Percentiles rank a stretch among this genome's conserved stretches.
Evolutionary conservation across 768 basidiomycete species (phyloP).

Genomic region (Pleurotus citrinopileatus): DNA sequence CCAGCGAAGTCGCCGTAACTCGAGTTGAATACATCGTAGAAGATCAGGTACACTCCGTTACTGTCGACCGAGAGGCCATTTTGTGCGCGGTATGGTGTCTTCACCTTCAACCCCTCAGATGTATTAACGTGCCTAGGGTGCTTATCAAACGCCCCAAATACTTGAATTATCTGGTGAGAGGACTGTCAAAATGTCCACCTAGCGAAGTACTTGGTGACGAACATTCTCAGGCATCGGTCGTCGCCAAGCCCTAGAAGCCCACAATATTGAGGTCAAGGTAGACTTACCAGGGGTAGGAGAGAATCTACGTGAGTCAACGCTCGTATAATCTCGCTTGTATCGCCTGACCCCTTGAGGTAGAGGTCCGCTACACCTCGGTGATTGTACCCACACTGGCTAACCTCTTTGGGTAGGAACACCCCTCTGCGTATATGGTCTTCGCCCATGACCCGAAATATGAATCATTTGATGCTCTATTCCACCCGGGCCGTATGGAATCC

Average conservation of each 20-base stretch:
- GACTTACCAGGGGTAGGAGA: constrained; percentile 9
- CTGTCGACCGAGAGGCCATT: constrained; percentile 2
- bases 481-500: background rate
- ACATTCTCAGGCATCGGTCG: background rate
- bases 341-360: background rate
- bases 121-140: background rate
- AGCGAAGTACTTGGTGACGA: background rate
- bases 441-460: background rate
- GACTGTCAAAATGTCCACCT: background rate
- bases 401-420: background rate
- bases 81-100: background rate
- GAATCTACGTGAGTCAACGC: background rate
- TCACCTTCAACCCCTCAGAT: background rate
- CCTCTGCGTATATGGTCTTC: background rate
- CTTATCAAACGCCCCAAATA: constrained; percentile 1
- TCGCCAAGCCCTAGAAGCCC: background rate
- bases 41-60: constrained; percentile 37
- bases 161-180: background rate
- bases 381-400: background rate
- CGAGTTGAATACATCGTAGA: constrained; percentile 44
- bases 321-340: background rate
- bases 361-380: background rate
- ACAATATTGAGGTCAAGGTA: background rate
- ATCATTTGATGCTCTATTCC: background rate
- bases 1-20: constrained; percentile 26